Conservation (phyloP, 345 rosid species). For the Pistacia integerrima region DNA sequence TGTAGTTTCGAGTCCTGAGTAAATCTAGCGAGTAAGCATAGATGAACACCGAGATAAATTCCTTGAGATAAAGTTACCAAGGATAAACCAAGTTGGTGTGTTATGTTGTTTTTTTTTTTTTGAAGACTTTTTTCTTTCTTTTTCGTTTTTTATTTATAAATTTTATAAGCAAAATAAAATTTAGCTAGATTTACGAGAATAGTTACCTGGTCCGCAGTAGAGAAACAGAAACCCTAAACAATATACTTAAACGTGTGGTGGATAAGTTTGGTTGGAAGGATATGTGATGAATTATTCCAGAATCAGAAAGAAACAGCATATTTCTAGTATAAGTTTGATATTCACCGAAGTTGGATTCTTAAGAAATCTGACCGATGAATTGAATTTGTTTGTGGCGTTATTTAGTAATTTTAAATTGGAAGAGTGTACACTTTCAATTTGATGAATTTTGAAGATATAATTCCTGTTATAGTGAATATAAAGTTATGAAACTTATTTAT, state of each 20-base stretch:
- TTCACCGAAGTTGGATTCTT: not conserved
- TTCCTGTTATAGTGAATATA: not conserved
- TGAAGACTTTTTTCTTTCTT: not conserved
- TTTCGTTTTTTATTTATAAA: too few species aligned
- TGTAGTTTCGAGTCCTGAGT: too few species aligned
- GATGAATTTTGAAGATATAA: not conserved
- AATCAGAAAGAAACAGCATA: not conserved
- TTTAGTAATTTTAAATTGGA: too few species aligned
- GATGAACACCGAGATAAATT: too few species aligned
- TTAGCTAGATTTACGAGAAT: not conserved
- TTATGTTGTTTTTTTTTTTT: too few species aligned
- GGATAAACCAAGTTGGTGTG: too few species aligned
- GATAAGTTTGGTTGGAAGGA: not conserved
- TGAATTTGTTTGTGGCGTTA: not conserved
- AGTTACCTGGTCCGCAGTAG: not conserved
- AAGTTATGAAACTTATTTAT: too few species aligned
- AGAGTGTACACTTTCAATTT: not conserved
- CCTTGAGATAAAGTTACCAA: too few species aligned
- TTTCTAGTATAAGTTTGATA: not conserved
- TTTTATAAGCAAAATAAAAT: too few species aligned
- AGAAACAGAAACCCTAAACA: constrained; percentile 1
- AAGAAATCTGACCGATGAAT: not conserved
- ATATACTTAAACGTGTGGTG: not conserved
- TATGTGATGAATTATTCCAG: not conserved
- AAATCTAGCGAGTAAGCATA: too few species aligned